These are phyloP conservation scores for Lentinula raphanica DNA, from an alignment of 768 basidiomycete genomes.

Conservation along the genomic window DNA sequence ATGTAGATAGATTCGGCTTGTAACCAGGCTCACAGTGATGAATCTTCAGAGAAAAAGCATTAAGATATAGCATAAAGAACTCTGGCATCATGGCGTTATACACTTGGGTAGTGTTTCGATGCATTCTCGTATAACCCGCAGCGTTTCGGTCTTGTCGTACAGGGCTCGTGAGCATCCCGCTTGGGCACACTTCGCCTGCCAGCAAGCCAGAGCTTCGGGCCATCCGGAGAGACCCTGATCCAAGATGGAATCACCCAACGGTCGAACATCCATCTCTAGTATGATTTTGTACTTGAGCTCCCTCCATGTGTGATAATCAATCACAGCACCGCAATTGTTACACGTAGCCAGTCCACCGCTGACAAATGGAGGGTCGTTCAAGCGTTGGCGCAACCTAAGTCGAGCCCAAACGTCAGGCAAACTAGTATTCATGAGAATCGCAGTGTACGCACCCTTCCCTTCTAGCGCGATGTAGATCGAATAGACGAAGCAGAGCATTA, in stretches of 20 bases:
- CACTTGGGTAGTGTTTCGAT: conserved; percentile 42
- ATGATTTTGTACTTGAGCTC: conserved; percentile 56
- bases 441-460: conserved; percentile 33
- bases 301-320: conserved; percentile 60
- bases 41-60: not conserved
- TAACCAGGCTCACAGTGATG: not conserved
- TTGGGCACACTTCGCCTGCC: conserved; percentile 50
- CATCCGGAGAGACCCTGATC: conserved; percentile 45
- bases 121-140: conserved; percentile 49
- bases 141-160: conserved; percentile 51
- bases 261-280: conserved; percentile 53
- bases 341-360: conserved; percentile 40
- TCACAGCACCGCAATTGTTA: conserved; percentile 39
- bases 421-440: not conserved
- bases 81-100: conserved; percentile 13
- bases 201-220: conserved; percentile 56
- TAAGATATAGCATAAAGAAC: not conserved
- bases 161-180: conserved; percentile 40
- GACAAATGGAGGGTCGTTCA: conserved; percentile 58
- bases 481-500: conserved; percentile 46
- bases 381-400: conserved; percentile 35
- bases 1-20: not conserved
- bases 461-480: conserved; percentile 49
- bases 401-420: not conserved
- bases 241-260: conserved; percentile 54